Percentiles rank a stretch among this genome's conserved stretches.
These are phyloP conservation scores for Fusarium sp. DNA, from an alignment of 2,329 filamentous ascomycete genomes.

Conservation along the genomic window DNA sequence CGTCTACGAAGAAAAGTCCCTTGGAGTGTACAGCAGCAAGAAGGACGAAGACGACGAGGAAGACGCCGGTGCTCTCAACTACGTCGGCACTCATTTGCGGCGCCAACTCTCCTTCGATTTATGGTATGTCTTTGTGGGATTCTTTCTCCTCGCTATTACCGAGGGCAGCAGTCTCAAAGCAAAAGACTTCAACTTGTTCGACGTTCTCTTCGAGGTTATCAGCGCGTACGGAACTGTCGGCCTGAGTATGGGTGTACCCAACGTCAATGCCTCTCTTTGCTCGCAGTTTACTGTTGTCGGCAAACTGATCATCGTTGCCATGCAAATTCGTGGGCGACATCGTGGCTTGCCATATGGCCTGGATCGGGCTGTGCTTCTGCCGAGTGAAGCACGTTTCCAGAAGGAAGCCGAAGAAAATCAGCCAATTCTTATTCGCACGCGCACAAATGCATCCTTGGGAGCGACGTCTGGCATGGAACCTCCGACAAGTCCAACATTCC, in stretches of 20 bases:
- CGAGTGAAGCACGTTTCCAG: slow-evolving; percentile 66
- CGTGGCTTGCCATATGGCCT: slow-evolving; percentile 75
- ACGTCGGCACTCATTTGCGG: slow-evolving; percentile 90
- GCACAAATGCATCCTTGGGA: slow-evolving; percentile 51
- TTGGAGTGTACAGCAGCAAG: slow-evolving; percentile 75
- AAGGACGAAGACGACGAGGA: slow-evolving; percentile 59
- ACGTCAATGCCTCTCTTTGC: slow-evolving; percentile 81
- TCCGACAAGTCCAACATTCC: slow-evolving; percentile 37
- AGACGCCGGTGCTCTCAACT: slow-evolving; percentile 73
- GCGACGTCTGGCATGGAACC: slow-evolving; percentile 46
- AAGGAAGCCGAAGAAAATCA: slow-evolving; percentile 64
- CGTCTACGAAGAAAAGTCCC: slow-evolving; percentile 91
- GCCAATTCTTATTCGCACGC: slow-evolving; percentile 52
- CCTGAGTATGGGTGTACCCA: slow-evolving; percentile 83
- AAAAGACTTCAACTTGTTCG: slow-evolving; percentile 73
- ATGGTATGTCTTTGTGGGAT: slow-evolving; percentile 95
- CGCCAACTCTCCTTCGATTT: slow-evolving; percentile 95
- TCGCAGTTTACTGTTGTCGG: slow-evolving; percentile 81
- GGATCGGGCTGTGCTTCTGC: slow-evolving; percentile 69
- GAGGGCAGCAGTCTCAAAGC: slow-evolving; percentile 79
- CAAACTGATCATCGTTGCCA: slow-evolving; percentile 75
- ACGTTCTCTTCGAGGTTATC: slow-evolving; percentile 84
- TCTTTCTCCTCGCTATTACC: slow-evolving; percentile 91
- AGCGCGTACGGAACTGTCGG: slow-evolving; percentile 96
- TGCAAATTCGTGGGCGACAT: slow-evolving; percentile 76